Evolutionary conservation across 2,329 filamentous ascomycete species (phyloP).

Genomic region (Dendryphion nanum): DNA sequence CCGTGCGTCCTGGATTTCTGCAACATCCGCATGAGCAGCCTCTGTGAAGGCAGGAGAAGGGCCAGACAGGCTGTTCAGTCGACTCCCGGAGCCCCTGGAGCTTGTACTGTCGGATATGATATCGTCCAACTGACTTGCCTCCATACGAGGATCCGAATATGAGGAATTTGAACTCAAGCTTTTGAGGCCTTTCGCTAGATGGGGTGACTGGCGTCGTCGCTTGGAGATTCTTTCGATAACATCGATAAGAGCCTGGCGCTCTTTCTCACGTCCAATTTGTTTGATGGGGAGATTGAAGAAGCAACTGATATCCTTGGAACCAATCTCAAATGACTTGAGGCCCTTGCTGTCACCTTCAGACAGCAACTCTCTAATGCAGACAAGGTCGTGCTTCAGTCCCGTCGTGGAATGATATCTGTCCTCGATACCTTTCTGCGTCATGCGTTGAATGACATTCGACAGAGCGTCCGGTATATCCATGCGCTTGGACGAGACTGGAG

Average conservation of each 20-base stretch:
- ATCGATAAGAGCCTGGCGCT: conserved; percentile 65
- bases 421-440: conserved; percentile 82
- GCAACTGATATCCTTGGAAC: conserved; percentile 82
- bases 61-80: conserved; percentile 34
- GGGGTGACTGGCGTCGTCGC: conserved; percentile 50
- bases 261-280: conserved; percentile 76
- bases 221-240: conserved; percentile 74
- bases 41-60: conserved; percentile 20
- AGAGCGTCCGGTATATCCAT: conserved; percentile 83
- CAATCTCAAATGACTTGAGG: conserved; percentile 73
- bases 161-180: conserved; percentile 56
- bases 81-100: conserved; percentile 54
- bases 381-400: conserved; percentile 78
- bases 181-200: conserved; percentile 43
- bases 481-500: conserved; percentile 71
- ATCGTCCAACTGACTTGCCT: conserved; percentile 51
- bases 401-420: conserved; percentile 89
- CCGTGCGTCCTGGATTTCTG: conserved; percentile 14
- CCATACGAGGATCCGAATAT: conserved; percentile 50
- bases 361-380: conserved; percentile 70
- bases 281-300: conserved; percentile 82
- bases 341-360: conserved; percentile 70
- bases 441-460: conserved; percentile 81
- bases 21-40: conserved; percentile 23
- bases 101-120: conserved; percentile 50